phyloP scores from a whole-genome alignment of 192 early-diverging fungal genomes.

The Cladochytrium replicatum region DNA sequence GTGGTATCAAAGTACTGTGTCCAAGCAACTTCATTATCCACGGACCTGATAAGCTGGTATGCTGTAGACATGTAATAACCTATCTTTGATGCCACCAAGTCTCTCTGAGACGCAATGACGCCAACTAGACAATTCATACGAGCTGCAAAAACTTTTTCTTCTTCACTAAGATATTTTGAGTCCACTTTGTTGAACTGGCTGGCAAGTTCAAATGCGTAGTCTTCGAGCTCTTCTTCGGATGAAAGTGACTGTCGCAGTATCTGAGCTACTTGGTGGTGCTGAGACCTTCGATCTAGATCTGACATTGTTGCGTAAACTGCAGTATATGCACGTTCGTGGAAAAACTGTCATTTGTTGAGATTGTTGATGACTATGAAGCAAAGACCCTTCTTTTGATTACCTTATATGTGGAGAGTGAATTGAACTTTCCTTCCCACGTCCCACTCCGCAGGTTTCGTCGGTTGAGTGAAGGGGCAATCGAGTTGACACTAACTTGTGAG shows the following conservation, averaged over 20 bases:
- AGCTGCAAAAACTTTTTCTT: slow-evolving; percentile 16
- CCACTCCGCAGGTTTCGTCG: too few species aligned
- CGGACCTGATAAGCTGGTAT: too few species aligned
- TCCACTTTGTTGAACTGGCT: slow-evolving; percentile 27
- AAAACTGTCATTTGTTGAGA: slow-evolving; percentile 12
- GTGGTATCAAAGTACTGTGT: too few species aligned
- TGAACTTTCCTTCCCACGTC: too few species aligned
- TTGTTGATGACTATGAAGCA: background rate
- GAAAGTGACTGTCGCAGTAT: slow-evolving; percentile 7
- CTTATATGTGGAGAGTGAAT: too few species aligned
- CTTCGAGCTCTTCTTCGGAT: slow-evolving; percentile 10
- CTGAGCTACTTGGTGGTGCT: slow-evolving; percentile 18
- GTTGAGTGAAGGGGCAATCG: too few species aligned
- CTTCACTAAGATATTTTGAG: slow-evolving; percentile 4
- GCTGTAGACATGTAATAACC: background rate
- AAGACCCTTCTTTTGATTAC: background rate
- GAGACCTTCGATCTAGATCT: background rate
- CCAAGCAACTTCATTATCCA: too few species aligned
- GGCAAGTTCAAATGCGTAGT: slow-evolving; percentile 15
- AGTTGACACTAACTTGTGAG: too few species aligned
- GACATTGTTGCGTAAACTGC: slow-evolving; percentile 12
- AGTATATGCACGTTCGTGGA: slow-evolving; percentile 13
- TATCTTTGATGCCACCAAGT: background rate
- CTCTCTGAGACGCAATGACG: too few species aligned
- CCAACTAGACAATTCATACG: slow-evolving; percentile 22